A percentile compares a stretch with the other conserved stretches of the same genome.
Evolutionary conservation across 768 basidiomycete genomes (phyloP).

Genomic region (Pleurotus eryngii): DNA sequence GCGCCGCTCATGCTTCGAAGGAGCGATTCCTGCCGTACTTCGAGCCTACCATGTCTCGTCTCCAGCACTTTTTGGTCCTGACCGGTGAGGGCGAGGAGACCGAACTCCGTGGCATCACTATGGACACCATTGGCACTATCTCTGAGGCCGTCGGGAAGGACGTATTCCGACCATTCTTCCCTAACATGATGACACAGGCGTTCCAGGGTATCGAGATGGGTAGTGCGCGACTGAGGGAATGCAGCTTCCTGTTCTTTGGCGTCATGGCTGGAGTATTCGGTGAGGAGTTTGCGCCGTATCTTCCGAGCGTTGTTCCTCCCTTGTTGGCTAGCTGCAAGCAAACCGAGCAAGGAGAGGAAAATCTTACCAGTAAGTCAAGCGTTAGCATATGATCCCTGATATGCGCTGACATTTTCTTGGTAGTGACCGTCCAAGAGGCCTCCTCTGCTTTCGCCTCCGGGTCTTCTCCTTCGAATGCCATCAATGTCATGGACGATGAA

Average conservation of each 20-base stretch:
- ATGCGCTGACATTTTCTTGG: constrained; percentile 6
- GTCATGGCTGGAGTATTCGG: constrained; percentile 98
- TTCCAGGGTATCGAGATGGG: constrained; percentile 88
- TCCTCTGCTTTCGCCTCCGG: constrained; percentile 70
- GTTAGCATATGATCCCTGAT: neutral
- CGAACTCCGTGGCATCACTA: constrained; percentile 94
- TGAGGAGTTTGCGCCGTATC: constrained; percentile 88
- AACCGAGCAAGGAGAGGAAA: constrained; percentile 70
- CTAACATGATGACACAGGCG: constrained; percentile 93
- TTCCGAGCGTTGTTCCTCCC: constrained; percentile 82
- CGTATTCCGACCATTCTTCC: constrained; percentile 91
- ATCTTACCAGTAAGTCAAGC: constrained; percentile 36
- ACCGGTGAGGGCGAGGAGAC: constrained; percentile 87
- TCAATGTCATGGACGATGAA: constrained; percentile 52
- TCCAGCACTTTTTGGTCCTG: constrained; percentile 86
- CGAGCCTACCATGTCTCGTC: constrained; percentile 81
- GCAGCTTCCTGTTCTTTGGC: constrained; percentile 97
- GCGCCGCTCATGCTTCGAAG: constrained; percentile 95
- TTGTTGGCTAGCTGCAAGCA: constrained; percentile 82
- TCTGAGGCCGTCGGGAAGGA: constrained; percentile 96
- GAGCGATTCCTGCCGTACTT: constrained; percentile 92
- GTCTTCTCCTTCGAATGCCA: constrained; percentile 67
- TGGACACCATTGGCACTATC: constrained; percentile 98
- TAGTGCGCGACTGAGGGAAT: constrained; percentile 85
- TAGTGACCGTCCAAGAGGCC: constrained; percentile 53